Conservation (phyloP, 192 early-diverging fungal genomes). For the Chytriomyces hyalinus region DNA sequence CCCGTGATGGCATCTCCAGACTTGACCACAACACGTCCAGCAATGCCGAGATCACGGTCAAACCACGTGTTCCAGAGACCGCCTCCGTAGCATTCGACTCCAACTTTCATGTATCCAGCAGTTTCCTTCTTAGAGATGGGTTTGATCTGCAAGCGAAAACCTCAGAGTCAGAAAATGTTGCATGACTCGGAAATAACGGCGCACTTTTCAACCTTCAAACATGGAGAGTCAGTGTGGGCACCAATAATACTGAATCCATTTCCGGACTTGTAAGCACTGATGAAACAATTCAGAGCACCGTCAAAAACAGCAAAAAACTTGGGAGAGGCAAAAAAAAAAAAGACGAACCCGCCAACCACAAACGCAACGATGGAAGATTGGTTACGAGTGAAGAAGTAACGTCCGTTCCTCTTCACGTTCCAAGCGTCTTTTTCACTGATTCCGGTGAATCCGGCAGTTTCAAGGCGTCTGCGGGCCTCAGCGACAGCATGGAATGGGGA, state of each 20-base stretch:
- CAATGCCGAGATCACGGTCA: constrained; percentile 94
- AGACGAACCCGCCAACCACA: constrained; percentile 78
- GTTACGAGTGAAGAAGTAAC: constrained; percentile 98
- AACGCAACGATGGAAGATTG: constrained; percentile 86
- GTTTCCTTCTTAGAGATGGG: constrained; percentile 92
- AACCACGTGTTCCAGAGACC: constrained; percentile 98
- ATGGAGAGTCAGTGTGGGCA: constrained; percentile 97
- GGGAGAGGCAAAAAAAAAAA: not conserved
- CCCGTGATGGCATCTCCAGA: constrained; percentile 69
- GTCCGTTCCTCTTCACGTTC: constrained; percentile 74
- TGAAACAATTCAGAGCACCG: not conserved
- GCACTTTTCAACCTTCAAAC: constrained; percentile 73
- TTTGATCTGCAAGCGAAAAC: constrained; percentile 69
- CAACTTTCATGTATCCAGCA: constrained; percentile 85
- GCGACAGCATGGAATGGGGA: constrained; percentile 97
- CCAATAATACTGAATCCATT: constrained; percentile 91
- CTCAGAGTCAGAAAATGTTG: not conserved
- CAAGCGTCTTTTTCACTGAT: constrained; percentile 83
- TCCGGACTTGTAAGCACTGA: constrained; percentile 39
- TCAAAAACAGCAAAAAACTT: not conserved
- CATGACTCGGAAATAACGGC: not conserved
- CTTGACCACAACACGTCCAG: constrained; percentile 89
- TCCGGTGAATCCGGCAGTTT: constrained; percentile 80
- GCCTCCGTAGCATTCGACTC: constrained; percentile 64
- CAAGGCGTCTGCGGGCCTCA: constrained; percentile 72